phyloP scores from a whole-genome alignment of 495 filamentous ascomycete species.

The Penicillium canariense region DNA sequence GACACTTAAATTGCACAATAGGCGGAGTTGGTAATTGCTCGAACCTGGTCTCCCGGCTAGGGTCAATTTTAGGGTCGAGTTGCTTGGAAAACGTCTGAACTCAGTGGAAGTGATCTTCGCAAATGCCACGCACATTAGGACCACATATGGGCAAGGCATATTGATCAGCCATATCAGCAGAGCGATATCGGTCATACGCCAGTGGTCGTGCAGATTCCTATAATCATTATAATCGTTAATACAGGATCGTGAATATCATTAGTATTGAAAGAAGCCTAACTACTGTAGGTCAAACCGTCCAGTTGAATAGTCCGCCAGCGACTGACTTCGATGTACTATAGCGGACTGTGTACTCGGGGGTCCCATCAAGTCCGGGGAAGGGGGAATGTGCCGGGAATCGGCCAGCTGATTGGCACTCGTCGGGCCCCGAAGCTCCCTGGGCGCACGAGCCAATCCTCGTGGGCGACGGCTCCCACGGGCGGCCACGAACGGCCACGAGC shows the following conservation, averaged over 20 bases:
- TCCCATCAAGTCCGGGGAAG: conserved; percentile 22
- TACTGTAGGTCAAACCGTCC: no score
- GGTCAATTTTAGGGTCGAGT: no score
- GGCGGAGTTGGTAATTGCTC: no score
- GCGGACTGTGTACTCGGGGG: not conserved
- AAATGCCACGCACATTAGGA: not conserved
- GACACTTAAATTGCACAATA: no score
- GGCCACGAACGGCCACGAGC: conserved; percentile 3
- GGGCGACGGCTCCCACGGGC: conserved; percentile 13
- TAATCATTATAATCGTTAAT: not conserved
- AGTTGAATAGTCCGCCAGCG: no score
- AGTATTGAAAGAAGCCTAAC: no score
- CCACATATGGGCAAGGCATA: no score
- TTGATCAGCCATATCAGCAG: no score
- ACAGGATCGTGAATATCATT: not conserved
- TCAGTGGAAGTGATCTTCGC: not conserved
- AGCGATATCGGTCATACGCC: not conserved
- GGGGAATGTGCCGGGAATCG: conserved; percentile 18
- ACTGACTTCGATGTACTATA: not conserved
- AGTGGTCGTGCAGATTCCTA: not conserved
- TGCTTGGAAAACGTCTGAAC: not conserved
- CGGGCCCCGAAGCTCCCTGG: not conserved
- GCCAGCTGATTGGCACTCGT: conserved; percentile 20
- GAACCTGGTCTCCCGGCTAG: no score
- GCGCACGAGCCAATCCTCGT: conserved; percentile 8